Evolutionary conservation across 164 flowering plant species (phyloP).

Genomic region (Hamamelis virginiana): DNA sequence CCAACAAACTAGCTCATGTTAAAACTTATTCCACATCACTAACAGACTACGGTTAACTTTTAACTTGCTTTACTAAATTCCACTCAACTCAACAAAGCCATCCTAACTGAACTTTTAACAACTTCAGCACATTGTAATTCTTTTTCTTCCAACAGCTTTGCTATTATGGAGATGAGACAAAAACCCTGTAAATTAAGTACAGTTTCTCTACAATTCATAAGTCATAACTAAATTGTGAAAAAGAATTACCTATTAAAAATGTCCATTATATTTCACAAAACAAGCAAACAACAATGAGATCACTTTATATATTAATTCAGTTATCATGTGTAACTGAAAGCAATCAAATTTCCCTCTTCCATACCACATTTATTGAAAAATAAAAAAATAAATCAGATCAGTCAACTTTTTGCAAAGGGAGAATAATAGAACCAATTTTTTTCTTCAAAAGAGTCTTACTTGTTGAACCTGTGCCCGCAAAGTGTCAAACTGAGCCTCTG

Average conservation of each 20-base stretch:
- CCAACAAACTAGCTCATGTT: not conserved
- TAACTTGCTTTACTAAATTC: not conserved
- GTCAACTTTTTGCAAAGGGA: not conserved
- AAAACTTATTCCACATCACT: not conserved
- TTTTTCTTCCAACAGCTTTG: too few species aligned
- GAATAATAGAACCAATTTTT: not conserved
- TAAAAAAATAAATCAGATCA: not conserved
- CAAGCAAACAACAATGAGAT: not conserved
- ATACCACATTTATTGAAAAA: not conserved
- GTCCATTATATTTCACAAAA: not conserved
- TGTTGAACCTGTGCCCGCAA: constrained; percentile 92
- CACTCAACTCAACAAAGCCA: not conserved
- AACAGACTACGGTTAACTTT: not conserved
- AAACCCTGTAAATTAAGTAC: too few species aligned
- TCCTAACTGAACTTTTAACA: too few species aligned
- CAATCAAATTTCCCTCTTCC: not conserved
- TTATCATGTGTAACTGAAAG: not conserved
- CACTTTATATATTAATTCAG: not conserved
- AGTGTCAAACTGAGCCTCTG: constrained; percentile 80
- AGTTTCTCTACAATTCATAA: too few species aligned
- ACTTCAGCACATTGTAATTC: too few species aligned
- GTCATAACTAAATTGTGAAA: too few species aligned
- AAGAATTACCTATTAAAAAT: too few species aligned
- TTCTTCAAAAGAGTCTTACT: constrained; percentile 53
- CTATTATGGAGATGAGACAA: too few species aligned